These are phyloP conservation scores for Candida ulmi DNA, from an alignment of 805 yeast species.

Conservation along the genomic window DNA sequence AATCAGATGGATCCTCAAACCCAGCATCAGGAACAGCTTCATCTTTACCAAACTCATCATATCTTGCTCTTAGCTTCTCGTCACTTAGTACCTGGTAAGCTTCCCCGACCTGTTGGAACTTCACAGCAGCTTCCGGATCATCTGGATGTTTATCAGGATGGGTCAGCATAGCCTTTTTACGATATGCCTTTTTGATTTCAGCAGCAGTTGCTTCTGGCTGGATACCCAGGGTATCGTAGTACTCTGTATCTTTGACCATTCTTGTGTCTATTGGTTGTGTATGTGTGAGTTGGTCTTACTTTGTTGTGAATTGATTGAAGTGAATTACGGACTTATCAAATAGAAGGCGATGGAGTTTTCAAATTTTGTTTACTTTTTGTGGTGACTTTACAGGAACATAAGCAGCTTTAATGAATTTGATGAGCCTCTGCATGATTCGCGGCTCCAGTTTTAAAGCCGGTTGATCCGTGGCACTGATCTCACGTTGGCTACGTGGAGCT, in stretches of 20 bases:
- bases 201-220: slow-evolving; percentile 61
- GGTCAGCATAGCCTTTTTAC: slow-evolving; percentile 80
- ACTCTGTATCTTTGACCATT: slow-evolving; percentile 57
- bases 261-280: too few relatives aligned
- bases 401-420: too few relatives aligned
- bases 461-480: too few relatives aligned
- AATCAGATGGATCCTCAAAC: slow-evolving; percentile 81
- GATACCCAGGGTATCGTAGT: slow-evolving; percentile 78
- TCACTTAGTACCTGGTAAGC: slow-evolving; percentile 83
- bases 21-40: slow-evolving; percentile 65
- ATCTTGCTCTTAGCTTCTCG: slow-evolving; percentile 56
- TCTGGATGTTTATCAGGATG: slow-evolving; percentile 98
- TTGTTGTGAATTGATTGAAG: too few relatives aligned
- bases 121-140: slow-evolving; percentile 82
- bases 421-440: too few relatives aligned
- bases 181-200: slow-evolving; percentile 90
- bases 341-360: too few relatives aligned
- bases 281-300: too few relatives aligned
- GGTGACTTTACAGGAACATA: too few relatives aligned
- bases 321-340: too few relatives aligned
- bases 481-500: too few relatives aligned
- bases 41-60: slow-evolving; percentile 84
- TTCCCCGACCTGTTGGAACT: slow-evolving; percentile 68
- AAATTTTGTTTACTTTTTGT: too few relatives aligned
- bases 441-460: too few relatives aligned